Evolutionary conservation across 495 filamentous ascomycete species (phyloP).

Genomic region (Niebla homalea): DNA sequence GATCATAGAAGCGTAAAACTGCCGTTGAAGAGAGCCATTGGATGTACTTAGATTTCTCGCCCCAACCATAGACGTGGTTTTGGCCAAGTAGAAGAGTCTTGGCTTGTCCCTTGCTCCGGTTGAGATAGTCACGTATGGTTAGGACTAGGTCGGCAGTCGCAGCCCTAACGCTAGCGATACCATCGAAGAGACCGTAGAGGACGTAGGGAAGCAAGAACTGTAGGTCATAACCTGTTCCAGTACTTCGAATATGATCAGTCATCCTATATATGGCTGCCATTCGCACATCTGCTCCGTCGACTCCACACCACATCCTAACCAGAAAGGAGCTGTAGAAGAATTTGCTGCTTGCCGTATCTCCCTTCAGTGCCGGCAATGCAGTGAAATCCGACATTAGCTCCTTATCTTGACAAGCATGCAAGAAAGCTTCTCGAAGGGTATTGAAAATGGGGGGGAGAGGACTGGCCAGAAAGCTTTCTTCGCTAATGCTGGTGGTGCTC

Average conservation of each 20-base stretch:
- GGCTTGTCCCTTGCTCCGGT: slow-evolving; percentile 20
- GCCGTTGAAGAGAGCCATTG: slow-evolving; percentile 47
- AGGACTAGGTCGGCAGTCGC: slow-evolving; percentile 54
- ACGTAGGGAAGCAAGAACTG: slow-evolving; percentile 70
- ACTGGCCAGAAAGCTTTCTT: too few species aligned
- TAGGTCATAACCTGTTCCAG: slow-evolving; percentile 43
- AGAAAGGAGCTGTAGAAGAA: slow-evolving; percentile 68
- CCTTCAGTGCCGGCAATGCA: slow-evolving; percentile 42
- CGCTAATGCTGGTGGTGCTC: too few species aligned
- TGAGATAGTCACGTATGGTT: slow-evolving; percentile 20
- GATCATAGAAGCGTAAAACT: slow-evolving; percentile 43
- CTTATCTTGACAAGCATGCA: too few species aligned
- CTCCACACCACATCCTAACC: slow-evolving; percentile 56
- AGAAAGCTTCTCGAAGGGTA: too few species aligned
- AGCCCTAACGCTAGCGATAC: slow-evolving; percentile 56
- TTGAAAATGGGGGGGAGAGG: too few species aligned
- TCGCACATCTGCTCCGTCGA: slow-evolving; percentile 52
- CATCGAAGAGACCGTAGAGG: slow-evolving; percentile 58
- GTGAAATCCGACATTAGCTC: slow-evolving; percentile 34
- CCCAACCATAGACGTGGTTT: slow-evolving; percentile 44
- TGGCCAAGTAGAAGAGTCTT: slow-evolving; percentile 32
- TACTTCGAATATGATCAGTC: slow-evolving; percentile 37
- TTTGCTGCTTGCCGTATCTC: slow-evolving; percentile 38
- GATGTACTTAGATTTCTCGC: slow-evolving; percentile 34
- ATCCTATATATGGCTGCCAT: slow-evolving; percentile 51